Base-by-base conservation (phyloP, 2,329 filamentous ascomycete genomes). In the Aspergillus intermedius region DNA sequence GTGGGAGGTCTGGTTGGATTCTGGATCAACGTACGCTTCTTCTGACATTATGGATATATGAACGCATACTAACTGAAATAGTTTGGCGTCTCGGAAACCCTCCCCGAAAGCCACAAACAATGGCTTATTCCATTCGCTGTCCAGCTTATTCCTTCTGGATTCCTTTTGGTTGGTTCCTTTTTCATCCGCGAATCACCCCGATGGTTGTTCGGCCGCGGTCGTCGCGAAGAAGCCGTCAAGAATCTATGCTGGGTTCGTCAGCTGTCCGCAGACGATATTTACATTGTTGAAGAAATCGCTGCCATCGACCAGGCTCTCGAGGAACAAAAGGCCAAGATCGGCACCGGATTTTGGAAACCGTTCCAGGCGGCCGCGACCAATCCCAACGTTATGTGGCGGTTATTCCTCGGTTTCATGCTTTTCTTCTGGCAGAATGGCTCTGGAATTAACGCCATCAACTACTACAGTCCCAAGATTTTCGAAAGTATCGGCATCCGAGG, bases 371-470 rank as follows among this genome's bases (percentile, higher is more conserved):
- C 81, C 15, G 71, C 76, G 43, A 74, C 72, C 51, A 68, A 78
- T 49, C 72, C 69, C 44, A 77, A 76, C 59, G 76, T 87, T n/a
- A 79, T 80, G 55, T 88, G 81, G 74, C 80, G 87, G 42, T 83
- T 91, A 66, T 79, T 88, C 64, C 75, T 91, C 15, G 86, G 87
- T 45, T 79, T 80, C 49, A 79, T 87, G 61, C 77, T 91, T 17
- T 91, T 91, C 74, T 74, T 91, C 47, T 89, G 83, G 77, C 87
- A 91, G 69, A 91, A 91, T 57, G 83, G 83, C 43, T 77, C 73
- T 3, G 86, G 86, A 5, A 89, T 89, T 69, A 89, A 89, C 57
- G 85, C 86, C n/a, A 83, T 87, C 70, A 89, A 88, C 73, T 89
- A 88, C 70, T 88, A 85, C 66, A 77, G 73, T 1, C 84, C 84